phyloP scores from a whole-genome alignment of 306 rosid species.

The Vicia villosa region DNA sequence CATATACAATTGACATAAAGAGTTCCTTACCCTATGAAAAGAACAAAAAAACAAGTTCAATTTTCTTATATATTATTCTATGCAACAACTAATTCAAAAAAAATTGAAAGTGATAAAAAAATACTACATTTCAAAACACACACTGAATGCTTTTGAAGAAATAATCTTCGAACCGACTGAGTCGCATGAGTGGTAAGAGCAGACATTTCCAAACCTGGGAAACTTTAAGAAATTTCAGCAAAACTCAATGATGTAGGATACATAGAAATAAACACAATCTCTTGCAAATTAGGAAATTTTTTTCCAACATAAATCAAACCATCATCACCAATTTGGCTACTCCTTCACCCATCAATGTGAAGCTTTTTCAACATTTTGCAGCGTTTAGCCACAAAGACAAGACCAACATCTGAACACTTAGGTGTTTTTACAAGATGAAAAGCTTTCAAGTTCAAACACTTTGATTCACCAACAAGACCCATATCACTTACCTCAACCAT shows the following conservation, averaged over 20 bases:
- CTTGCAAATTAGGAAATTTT: slow-evolving; percentile 60
- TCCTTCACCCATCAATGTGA: too few species aligned
- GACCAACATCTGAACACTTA: slow-evolving; percentile 69
- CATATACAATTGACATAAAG: too few species aligned
- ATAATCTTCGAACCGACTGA: too few species aligned
- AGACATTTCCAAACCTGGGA: slow-evolving; percentile 61
- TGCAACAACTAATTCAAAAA: too few species aligned
- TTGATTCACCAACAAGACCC: slow-evolving; percentile 39
- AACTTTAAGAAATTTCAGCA: slow-evolving; percentile 57
- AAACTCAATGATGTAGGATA: slow-evolving; percentile 62
- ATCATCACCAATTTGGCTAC: slow-evolving; percentile 68
- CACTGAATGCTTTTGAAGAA: too few species aligned
- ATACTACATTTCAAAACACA: too few species aligned
- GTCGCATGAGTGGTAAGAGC: too few species aligned
- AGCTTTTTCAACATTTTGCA: slow-evolving; percentile 57
- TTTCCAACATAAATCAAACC: slow-evolving; percentile 61
- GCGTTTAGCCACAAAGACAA: slow-evolving; percentile 62
- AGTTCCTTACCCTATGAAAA: too few species aligned
- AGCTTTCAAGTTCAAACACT: slow-evolving; percentile 37
- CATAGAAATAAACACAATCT: slow-evolving; percentile 79
- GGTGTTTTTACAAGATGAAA: slow-evolving; percentile 73
- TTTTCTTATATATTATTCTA: too few species aligned
- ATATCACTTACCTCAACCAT: too few species aligned
- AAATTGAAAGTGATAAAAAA: too few species aligned
- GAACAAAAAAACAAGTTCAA: too few species aligned